These are phyloP conservation scores for Triticum monococcum DNA, from an alignment of 176 grass and related monocot species.

Conservation along the genomic window DNA sequence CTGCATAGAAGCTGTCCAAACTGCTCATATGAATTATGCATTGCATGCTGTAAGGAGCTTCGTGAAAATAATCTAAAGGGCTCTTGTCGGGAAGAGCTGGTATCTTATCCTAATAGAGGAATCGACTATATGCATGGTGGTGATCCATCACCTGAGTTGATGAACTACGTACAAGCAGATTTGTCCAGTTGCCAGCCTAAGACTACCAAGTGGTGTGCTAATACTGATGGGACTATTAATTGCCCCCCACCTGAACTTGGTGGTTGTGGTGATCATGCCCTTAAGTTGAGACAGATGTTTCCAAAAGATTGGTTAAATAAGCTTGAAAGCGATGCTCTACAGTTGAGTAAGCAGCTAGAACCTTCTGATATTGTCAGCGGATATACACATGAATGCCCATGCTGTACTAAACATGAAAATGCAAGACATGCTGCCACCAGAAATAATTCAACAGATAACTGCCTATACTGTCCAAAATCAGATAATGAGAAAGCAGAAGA, in stretches of 20 bases:
- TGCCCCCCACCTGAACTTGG: conserved; percentile 59
- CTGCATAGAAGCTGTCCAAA: conserved; percentile 63
- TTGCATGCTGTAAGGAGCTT: conserved; percentile 65
- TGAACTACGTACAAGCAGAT: background rate
- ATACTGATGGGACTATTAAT: conserved; percentile 31
- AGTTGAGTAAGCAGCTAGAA: conserved; percentile 14
- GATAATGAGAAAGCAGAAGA: conserved; percentile 42
- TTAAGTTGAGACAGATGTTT: conserved; percentile 54
- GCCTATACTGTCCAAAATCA: conserved; percentile 57
- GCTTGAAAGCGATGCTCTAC: conserved; percentile 39
- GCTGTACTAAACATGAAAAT: conserved; percentile 30
- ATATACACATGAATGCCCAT: conserved; percentile 37
- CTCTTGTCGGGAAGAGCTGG: conserved; percentile 24
- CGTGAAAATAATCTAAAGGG: conserved; percentile 26
- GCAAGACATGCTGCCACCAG: conserved; percentile 60
- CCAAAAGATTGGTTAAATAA: conserved; percentile 38
- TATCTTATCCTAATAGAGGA: conserved; percentile 34
- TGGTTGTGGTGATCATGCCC: conserved; percentile 52
- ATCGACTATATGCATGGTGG: conserved; percentile 63
- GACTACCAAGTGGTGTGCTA: conserved; percentile 31
- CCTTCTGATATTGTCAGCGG: conserved; percentile 11
- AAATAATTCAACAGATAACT: conserved; percentile 57
- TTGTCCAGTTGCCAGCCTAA: conserved; percentile 30
- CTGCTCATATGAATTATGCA: conserved; percentile 72
- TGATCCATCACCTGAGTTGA: conserved; percentile 6